Conservation (phyloP, 2,329 filamentous ascomycete species). For the Talaromyces sp. region DNA sequence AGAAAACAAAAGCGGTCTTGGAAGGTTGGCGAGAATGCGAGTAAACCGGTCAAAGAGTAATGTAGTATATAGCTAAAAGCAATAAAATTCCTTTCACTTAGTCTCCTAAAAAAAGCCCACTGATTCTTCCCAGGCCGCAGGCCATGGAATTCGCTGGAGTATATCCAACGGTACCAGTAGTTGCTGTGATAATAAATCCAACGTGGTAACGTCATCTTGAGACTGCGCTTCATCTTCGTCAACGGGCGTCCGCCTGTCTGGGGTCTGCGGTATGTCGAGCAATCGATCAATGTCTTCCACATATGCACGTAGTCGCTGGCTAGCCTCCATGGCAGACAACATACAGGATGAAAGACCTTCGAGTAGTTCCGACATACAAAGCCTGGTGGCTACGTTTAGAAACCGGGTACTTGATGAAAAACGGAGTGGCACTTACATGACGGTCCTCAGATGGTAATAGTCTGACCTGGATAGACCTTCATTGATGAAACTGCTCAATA, state of each 20-base stretch:
- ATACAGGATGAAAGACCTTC: slow-evolving; percentile 12
- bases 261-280: not conserved
- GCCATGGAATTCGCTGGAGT: slow-evolving; percentile 12
- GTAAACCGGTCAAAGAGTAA: not conserved
- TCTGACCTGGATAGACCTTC: slow-evolving; percentile 6
- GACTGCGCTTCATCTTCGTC: not conserved
- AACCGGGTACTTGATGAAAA: not conserved
- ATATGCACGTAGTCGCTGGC: slow-evolving; percentile 11
- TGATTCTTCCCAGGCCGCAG: slow-evolving; percentile 11
- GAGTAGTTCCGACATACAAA: slow-evolving; percentile 14
- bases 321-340: not conserved
- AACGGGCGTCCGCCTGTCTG: not conserved
- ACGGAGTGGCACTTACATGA: slow-evolving; percentile 1
- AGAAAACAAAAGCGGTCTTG: slow-evolving; percentile 11
- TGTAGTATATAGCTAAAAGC: not conserved
- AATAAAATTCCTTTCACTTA: not conserved
- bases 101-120: not conserved
- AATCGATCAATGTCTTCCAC: slow-evolving; percentile 12
- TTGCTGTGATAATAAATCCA: slow-evolving; percentile 4
- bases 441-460: slow-evolving; percentile 9
- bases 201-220: not conserved
- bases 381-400: not conserved
- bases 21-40: slow-evolving; percentile 7
- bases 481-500: slow-evolving; percentile 11
- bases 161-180: slow-evolving; percentile 12